Percentiles rank a stretch among this genome's conserved stretches.
These are phyloP conservation scores for Amanita thiersii DNA, from an alignment of 768 basidiomycete species.

Conservation along the genomic window DNA sequence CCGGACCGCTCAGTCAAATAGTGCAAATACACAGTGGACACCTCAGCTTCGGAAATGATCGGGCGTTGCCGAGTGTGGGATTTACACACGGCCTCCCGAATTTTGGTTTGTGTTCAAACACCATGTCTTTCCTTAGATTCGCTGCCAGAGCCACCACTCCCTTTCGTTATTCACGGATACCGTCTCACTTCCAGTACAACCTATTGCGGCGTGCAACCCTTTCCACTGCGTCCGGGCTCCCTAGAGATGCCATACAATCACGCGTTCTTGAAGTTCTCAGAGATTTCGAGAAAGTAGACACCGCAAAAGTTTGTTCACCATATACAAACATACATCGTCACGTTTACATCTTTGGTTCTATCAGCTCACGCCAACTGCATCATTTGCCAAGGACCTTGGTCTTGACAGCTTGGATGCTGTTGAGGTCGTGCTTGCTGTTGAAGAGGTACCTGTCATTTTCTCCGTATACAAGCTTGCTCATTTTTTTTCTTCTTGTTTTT, in stretches of 20 bases:
- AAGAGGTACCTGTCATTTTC: constrained; percentile 51
- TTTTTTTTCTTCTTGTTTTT: constrained; percentile 6
- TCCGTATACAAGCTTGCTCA: neutral
- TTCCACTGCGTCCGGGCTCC: constrained; percentile 60
- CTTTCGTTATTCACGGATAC: constrained; percentile 30
- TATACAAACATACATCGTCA: too few relatives aligned
- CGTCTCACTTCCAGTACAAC: constrained; percentile 24
- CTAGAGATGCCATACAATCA: constrained; percentile 58
- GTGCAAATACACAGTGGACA: neutral
- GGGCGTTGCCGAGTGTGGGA: constrained; percentile 6
- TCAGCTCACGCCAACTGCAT: constrained; percentile 58
- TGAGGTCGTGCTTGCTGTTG: constrained; percentile 98
- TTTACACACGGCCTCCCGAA: neutral
- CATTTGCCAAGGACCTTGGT: constrained; percentile 78
- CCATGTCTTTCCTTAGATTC: constrained; percentile 51
- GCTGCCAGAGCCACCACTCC: constrained; percentile 36
- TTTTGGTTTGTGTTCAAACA: constrained; percentile 11
- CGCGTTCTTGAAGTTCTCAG: constrained; percentile 80
- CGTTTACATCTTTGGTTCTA: constrained; percentile 2
- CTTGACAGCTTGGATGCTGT: constrained; percentile 96
- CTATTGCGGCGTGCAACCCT: constrained; percentile 43
- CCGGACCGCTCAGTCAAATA: too few relatives aligned
- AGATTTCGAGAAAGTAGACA: constrained; percentile 84
- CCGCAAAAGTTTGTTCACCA: constrained; percentile 72
- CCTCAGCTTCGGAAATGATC: constrained; percentile 3